These are phyloP conservation scores for Zizania latifolia DNA, from an alignment of 176 grass and related monocot species.

Conservation along the genomic window DNA sequence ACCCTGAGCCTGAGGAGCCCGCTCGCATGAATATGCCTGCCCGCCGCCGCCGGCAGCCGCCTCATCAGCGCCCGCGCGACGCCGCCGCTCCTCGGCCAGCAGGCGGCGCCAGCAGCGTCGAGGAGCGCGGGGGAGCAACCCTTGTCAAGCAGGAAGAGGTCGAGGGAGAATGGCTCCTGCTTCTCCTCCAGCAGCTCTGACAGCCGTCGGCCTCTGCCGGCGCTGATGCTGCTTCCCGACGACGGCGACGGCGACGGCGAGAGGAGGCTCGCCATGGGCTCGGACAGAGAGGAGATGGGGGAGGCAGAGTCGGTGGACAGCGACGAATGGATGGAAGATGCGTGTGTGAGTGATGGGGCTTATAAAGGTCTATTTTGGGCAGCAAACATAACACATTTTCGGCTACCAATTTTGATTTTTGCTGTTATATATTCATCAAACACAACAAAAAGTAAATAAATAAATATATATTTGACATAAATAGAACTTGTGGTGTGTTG, in stretches of 20 bases:
- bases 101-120: neutral
- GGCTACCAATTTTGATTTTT: no score
- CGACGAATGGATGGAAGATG: neutral
- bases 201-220: neutral
- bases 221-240: neutral
- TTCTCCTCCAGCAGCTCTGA: conserved; percentile 37
- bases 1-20: conserved; percentile 3
- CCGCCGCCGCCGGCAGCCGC: neutral
- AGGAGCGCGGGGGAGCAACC: conserved; percentile 21
- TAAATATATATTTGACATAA: no score
- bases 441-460: no score
- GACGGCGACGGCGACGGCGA: neutral
- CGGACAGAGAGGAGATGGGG: no score
- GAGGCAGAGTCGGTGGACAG: no score
- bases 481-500: no score
- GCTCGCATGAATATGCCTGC: neutral
- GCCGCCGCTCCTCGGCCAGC: conserved; percentile 11
- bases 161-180: conserved; percentile 51
- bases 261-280: neutral
- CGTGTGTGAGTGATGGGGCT: neutral
- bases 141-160: conserved; percentile 48
- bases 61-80: neutral
- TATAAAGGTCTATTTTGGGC: neutral
- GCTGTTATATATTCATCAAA: no score
- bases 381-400: no score